A percentile compares a stretch with the other conserved stretches of the same genome.
Evolutionary conservation across 2,329 filamentous ascomycete genomes (phyloP).

Genomic region (Fusarium sp.): DNA sequence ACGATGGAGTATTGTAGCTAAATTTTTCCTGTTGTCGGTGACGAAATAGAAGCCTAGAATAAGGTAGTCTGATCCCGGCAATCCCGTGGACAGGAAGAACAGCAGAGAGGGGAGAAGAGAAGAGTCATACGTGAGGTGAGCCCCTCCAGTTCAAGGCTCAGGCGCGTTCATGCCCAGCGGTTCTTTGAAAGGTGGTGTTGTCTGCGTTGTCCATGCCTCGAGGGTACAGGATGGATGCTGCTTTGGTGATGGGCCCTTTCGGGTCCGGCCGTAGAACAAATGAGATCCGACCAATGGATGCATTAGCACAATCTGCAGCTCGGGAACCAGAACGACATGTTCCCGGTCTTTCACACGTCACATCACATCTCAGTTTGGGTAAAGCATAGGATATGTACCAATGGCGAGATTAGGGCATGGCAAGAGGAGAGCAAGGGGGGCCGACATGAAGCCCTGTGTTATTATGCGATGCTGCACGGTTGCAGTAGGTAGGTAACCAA

Average conservation of each 20-base stretch:
- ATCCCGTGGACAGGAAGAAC: conserved; percentile 1
- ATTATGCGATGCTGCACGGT: conserved; percentile 1
- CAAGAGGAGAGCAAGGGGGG: conserved; percentile 13
- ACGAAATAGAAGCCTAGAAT: conserved; percentile 27
- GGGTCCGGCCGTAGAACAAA: conserved; percentile 29
- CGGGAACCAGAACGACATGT: conserved; percentile 34
- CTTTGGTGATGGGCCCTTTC: not conserved
- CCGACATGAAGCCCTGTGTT: conserved; percentile 22
- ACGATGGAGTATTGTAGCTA: conserved; percentile 30
- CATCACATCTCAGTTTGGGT: conserved; percentile 27
- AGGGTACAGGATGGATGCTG: conserved; percentile 6
- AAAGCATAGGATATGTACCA: conserved; percentile 20
- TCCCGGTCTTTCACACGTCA: conserved; percentile 34
- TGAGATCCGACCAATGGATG: conserved; percentile 27
- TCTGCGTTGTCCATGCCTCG: conserved; percentile 34
- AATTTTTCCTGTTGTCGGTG: conserved; percentile 35
- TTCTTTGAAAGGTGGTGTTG: conserved; percentile 29
- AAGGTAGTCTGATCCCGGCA: conserved; percentile 16
- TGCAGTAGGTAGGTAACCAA: conserved; percentile 8
- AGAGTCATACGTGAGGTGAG: conserved; percentile 34
- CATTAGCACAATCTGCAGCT: conserved; percentile 32
- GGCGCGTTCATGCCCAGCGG: conserved; percentile 42
- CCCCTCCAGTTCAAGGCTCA: conserved; percentile 40
- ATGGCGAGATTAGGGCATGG: conserved; percentile 30
- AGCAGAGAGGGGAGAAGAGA: conserved; percentile 5